Base-by-base conservation (phyloP, 1,284 basidiomycete genomes). In the Leccinum cinnamomeum region DNA sequence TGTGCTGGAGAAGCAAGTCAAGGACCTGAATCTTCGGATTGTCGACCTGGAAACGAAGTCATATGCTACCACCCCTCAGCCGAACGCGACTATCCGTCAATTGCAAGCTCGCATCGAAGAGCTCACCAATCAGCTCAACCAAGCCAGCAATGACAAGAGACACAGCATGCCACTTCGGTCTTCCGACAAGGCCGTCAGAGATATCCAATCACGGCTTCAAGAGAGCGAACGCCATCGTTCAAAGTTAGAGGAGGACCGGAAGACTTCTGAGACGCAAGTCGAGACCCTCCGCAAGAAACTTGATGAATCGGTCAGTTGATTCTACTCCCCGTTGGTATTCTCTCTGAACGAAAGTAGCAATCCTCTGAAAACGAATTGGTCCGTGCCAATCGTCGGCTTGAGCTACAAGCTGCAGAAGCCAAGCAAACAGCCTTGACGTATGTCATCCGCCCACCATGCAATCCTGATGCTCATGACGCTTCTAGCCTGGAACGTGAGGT, bases 1-100 rank as follows among this genome's bases (percentile, higher is more conserved):
- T 10, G 86, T 81, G 63, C 79, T 94, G 20, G 91, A 93, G 78
- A 92, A 91, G 70, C 89, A 92, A 73, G 81, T 90, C 69, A 93
- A 93, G 71, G 90, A 93, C 56, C 77, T 93, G 37, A 91, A 92
- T 62, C 82, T 92, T 41, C 88, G 87, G 35, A 85, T 94, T 62
- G 87, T 92, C 7, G 92, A 94, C 69, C 79, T 94, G 11, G 92
- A 94, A 73, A 91, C 91, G 0, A 89, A 82, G 69, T 88, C 91
- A 1, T 88, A 91, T 67, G 75, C 86, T 7, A 85, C 74, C 63
- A 84, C 84, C 16, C 86, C 90, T n/a, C 82, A 88, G 25, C 81
- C 87, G 10, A 72, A 81, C 3, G 77, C 83, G 1, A 75, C 77
- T 1, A 81, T 85, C 23, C 80, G 87, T 55, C 84, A 88, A 28